phyloP scores from a whole-genome alignment of 2,329 filamentous ascomycete species.

The Chrysoporthe cubensis region DNA sequence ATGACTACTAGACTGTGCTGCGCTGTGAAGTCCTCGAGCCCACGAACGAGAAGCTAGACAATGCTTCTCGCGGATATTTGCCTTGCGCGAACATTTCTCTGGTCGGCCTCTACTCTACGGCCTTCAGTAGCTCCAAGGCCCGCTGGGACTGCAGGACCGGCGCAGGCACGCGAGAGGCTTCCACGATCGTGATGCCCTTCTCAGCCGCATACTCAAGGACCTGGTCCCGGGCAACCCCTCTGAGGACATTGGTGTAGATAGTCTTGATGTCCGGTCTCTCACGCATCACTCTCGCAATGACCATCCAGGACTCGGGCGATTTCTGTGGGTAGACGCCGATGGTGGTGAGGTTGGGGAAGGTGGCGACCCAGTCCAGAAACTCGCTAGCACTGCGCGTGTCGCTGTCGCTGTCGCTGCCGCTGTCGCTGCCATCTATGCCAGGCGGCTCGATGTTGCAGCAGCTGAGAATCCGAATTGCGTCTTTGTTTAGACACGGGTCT shows the following conservation, averaged over 20 bases:
- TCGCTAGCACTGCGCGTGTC: neutral
- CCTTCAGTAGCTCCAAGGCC: neutral
- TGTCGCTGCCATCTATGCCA: neutral
- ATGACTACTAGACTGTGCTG: neutral
- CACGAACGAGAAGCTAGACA: too few species aligned
- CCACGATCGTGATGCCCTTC: slow-evolving; percentile 16
- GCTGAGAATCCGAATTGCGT: slow-evolving; percentile 7
- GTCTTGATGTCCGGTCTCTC: slow-evolving; percentile 15
- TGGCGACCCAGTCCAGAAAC: slow-evolving; percentile 14
- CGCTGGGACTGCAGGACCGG: slow-evolving; percentile 11
- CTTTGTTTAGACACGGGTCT: slow-evolving; percentile 18
- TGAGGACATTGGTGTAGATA: slow-evolving; percentile 24
- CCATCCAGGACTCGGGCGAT: neutral
- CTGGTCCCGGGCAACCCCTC: slow-evolving; percentile 7
- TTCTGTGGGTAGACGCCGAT: slow-evolving; percentile 16
- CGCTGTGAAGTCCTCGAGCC: neutral
- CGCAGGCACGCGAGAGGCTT: slow-evolving; percentile 19
- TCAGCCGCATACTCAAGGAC: slow-evolving; percentile 3
- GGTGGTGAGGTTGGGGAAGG: slow-evolving; percentile 21
- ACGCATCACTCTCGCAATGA: slow-evolving; percentile 6
- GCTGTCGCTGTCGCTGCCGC: neutral
- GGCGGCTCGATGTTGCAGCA: slow-evolving; percentile 6
- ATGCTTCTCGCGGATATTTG: too few species aligned
- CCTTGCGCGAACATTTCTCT: neutral
- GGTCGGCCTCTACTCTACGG: neutral